phyloP scores from a whole-genome alignment of 257 asterid genomes.

The Solanum sparsipilum region DNA sequence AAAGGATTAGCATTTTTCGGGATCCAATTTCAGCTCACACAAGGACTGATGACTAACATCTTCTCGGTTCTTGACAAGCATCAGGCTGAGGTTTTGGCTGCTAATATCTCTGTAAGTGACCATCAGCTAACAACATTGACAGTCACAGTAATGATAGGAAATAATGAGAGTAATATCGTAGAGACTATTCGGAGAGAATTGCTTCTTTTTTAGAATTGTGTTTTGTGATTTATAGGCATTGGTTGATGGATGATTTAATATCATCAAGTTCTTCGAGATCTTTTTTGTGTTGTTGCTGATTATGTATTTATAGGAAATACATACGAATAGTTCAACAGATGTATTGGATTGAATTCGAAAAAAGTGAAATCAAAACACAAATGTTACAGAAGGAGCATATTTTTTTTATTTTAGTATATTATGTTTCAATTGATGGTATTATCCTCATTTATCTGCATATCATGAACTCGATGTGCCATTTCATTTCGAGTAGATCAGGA shows the following conservation, averaged over 20 bases:
- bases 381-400: not conserved
- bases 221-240: not conserved
- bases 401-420: no score
- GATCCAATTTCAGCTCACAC: constrained; percentile 25
- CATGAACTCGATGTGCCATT: not conserved
- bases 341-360: not conserved
- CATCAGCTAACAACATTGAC: constrained; percentile 27
- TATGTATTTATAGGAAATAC: not conserved
- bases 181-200: constrained; percentile 44
- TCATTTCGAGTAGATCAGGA: not conserved
- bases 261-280: not conserved
- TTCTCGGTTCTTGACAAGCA: constrained; percentile 37
- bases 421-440: not conserved
- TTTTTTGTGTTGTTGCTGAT: not conserved
- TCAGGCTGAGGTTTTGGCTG: constrained; percentile 53
- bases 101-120: constrained; percentile 30
- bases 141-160: constrained; percentile 28
- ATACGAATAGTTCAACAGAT: not conserved
- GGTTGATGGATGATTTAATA: not conserved
- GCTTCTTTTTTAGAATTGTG: constrained; percentile 12
- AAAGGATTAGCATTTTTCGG: constrained; percentile 39
- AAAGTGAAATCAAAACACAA: not conserved
- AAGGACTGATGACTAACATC: constrained; percentile 25
- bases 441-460: not conserved
- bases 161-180: constrained; percentile 10